Base-by-base conservation (phyloP, 2,329 filamentous ascomycete species). In the Fusarium sp. region DNA sequence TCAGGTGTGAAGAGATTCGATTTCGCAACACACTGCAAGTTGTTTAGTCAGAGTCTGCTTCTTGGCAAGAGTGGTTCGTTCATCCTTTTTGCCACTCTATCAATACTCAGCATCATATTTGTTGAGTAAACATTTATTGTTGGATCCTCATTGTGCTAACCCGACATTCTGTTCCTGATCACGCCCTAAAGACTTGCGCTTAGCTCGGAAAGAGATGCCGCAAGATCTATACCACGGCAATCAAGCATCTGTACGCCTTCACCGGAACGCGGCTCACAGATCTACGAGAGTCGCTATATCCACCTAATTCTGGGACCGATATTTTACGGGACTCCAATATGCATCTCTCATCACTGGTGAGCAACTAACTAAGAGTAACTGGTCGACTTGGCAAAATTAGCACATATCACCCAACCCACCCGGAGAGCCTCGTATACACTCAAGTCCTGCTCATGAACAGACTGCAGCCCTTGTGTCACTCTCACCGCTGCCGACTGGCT, bases 351-450 rank as follows among this genome's bases (percentile, higher is more conserved):
- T 20, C 52, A 54, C 30, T 29, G 41, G 25, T n/a, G 37, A 34
- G n/a, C 22, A 55, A 46, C 44, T 48, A 49, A 29, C 41, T 48
- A 49, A 29, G 37, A 55, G 22, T 30, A 56, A 34, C 41, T 22
- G 20, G 30, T 52, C 22, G 18, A 46, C 42, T 53, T 42, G 32
- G 44, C 32, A 44, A 34, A 54, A 57, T 42, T 47, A 46, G 32
- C 48, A 14, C 59, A 68, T 65, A 12, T 44, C 61, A 60, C 34
- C 34, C 32, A 45, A 30, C 44, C 59, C 51, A 56, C 54, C n/a
- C 45, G 51, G 45, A 25, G n/a, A 37, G 32, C 48, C 57, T 64
- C 49, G 51, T 56, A 47, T 53, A 41, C 44, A 32, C 13, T 49
- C 54, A 41, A 37, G 16, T 32, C 29, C 45, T 27, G 51, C 55